Conservation (phyloP, 768 basidiomycete genomes). For the Coprinopsis strossmayeri region DNA sequence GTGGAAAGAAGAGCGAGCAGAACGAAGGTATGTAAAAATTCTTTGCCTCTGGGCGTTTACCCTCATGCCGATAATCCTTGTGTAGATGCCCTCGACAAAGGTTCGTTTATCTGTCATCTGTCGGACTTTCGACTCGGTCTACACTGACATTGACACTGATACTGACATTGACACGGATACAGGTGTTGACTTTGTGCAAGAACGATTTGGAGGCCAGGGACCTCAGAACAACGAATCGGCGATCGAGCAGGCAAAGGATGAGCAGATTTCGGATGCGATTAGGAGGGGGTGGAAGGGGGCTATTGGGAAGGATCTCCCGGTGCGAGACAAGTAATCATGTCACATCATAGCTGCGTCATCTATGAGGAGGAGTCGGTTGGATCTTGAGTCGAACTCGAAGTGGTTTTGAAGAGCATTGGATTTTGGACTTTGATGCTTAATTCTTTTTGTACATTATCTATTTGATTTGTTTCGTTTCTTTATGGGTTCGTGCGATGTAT, state of each 20-base stretch:
- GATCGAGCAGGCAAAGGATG: conserved; percentile 35
- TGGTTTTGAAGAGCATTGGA: too few species aligned
- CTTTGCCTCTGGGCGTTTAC: neutral
- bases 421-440: too few species aligned
- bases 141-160: neutral
- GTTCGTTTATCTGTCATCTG: conserved; percentile 10
- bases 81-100: conserved; percentile 31
- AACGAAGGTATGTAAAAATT: conserved; percentile 24
- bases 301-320: neutral
- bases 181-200: conserved; percentile 36
- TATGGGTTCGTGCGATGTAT: too few species aligned
- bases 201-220: conserved; percentile 28
- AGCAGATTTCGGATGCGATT: conserved; percentile 34
- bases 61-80: neutral
- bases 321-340: neutral
- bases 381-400: too few species aligned
- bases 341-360: neutral
- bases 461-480: too few species aligned
- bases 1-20: conserved; percentile 25
- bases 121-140: neutral
- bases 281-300: conserved; percentile 9
- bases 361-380: too few species aligned
- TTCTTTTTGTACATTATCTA: too few species aligned
- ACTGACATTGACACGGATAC: neutral
- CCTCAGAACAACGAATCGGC: conserved; percentile 37